Base-by-base conservation (phyloP, 1,284 basidiomycete genomes). In the Inonotus hispidus region DNA sequence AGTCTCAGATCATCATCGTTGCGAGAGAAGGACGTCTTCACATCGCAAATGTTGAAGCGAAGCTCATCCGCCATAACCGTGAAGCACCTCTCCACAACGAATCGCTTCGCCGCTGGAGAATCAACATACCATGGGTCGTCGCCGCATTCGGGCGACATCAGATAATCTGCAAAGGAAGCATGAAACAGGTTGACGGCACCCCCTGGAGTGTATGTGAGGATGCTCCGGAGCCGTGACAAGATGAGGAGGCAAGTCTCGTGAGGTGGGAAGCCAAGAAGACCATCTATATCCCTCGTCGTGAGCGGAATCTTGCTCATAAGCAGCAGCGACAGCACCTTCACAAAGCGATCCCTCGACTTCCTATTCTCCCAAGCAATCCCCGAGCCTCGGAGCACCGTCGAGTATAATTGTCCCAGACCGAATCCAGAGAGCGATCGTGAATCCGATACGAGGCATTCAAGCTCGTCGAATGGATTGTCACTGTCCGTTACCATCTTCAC, bases 11-110 rank as follows among this genome's bases (percentile, higher is more conserved):
- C 37, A 11, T 56, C 53, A 16, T 54, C 53, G 29, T 55, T 59
- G 32, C 21, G 50, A 14, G 14, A 2, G 23, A 32, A 47, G 4
- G 58, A 59, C 16, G 58, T 35, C 21, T 25, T 5, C 7, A 59
- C n/a, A 8, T 41, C 27, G 58, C 58, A 53, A 10, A 59, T 58
- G 25, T 59, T 59, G 49, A 59, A 59, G 2, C 21, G 25, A 7
- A 59, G 37, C 21, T 14, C 13, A n/a, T 25, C 37, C n/a, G 35
- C 58, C 53, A 56, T 56, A 6, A 56, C 27, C 6, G 16, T 10
- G 16, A 56, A 56, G 27, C 54, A 56, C 54, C 39, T 13, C 4
- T 41, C 14, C 3, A 19, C n/a, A 19, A 41, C 4, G 11, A 3
- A 4, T 5, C 13, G n/a, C 39, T 41, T 38, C n/a, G 39, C 39